phyloP scores from a whole-genome alignment of 257 asterid genomes.

The Fraxinus anomala region DNA sequence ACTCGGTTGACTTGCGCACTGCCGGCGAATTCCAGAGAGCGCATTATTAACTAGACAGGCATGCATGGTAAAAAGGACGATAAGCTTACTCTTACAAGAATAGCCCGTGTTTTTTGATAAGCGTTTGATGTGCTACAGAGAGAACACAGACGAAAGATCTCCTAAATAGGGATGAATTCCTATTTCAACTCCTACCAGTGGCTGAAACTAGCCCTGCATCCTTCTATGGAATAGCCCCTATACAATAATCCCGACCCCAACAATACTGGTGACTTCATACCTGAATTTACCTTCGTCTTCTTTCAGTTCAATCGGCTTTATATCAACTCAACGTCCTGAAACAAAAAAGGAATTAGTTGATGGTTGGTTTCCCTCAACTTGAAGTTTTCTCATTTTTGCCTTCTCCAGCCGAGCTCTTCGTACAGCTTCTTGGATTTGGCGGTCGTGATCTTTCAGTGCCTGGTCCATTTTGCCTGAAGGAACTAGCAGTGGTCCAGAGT shows the following conservation, averaged over 20 bases:
- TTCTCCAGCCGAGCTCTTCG: constrained; percentile 87
- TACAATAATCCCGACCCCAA: constrained; percentile 42
- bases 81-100: constrained; percentile 21
- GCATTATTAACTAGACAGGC: too few species aligned
- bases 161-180: constrained; percentile 34
- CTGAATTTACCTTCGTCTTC: constrained; percentile 14
- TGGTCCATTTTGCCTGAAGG: constrained; percentile 91
- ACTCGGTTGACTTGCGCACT: too few species aligned
- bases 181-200: constrained; percentile 37
- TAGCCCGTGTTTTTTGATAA: constrained; percentile 10
- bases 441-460: constrained; percentile 84
- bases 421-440: constrained; percentile 89
- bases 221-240: constrained; percentile 35
- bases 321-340: constrained; percentile 63
- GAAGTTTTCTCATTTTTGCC: constrained; percentile 67
- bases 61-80: neutral
- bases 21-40: too few species aligned
- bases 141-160: constrained; percentile 32
- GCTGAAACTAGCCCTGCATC: constrained; percentile 31
- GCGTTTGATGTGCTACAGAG: constrained; percentile 21
- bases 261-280: constrained; percentile 21
- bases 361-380: constrained; percentile 54
- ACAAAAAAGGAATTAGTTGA: constrained; percentile 60
- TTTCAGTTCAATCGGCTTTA: constrained; percentile 15
- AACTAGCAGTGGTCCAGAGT: constrained; percentile 86